Base-by-base conservation (phyloP, 225 moss, liverwort and hornwort species). In the Pseudoscleropodium purum region DNA sequence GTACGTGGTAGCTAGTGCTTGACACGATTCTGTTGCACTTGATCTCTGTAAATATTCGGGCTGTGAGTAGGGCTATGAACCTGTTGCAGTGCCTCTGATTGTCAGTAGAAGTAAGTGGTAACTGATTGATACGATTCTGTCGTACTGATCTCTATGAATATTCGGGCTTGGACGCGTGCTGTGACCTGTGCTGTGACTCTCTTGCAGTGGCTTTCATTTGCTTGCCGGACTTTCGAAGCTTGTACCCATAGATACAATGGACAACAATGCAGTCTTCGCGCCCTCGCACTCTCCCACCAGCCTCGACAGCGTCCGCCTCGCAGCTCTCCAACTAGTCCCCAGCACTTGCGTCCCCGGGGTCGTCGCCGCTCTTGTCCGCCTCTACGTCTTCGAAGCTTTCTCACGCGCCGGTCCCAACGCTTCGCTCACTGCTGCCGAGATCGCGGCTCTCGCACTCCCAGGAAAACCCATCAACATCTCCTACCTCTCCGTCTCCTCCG, bases 341-440 rank as follows among this genome's bases (percentile, higher is more conserved):
- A 7, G 30, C 37, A 1, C 15, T 5, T 20, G 41, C 21, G 11
- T 91, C 17, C 41, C 88, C 4, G 88, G 39, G 30, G 33, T 59
- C 5, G 43, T 90, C 66, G 88, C 69, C 3, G 87, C 88, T 6
- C 61, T 93, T 6, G 88, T 17, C 19, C 90, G 90, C 17, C 91
- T 94, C 9, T 68, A 88, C 12, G 64, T 93, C 54, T 93, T 93
- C 75, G 86, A 94, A 25, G 84, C 89, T 26, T 60, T 94, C 19
- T 89, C 88, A 10, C 26, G 59, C 26, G 87, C 84, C 12, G 91
- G 91, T 33, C 41, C 82, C 9, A 75, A 65, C 25, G 75, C 87
- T 54, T 66, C 59, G 51, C 78, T 93, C 10, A 93, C 92, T 5
- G n/a, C 92, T 6, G 7, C 75, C 41, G 92, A 94, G 80, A 26